Conservation (phyloP, 2,329 filamentous ascomycete genomes). For the Calonectria hawksworthii region DNA sequence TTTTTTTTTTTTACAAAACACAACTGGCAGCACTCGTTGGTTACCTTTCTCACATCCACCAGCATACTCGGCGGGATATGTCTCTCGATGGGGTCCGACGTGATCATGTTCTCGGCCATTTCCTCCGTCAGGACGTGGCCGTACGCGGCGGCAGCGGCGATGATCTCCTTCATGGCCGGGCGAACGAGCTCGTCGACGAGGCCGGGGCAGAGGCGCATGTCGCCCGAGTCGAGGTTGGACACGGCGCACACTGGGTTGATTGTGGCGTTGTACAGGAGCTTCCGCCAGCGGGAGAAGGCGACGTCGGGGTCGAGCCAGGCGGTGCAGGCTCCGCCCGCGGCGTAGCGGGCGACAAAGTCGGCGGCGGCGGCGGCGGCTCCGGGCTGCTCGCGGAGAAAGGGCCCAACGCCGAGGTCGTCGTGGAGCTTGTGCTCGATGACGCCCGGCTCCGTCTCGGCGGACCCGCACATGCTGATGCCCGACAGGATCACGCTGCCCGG, state of each 20-base stretch:
- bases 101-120: constrained; percentile 39
- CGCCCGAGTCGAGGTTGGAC: constrained; percentile 38
- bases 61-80: constrained; percentile 44
- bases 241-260: constrained; percentile 43
- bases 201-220: constrained; percentile 43
- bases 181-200: constrained; percentile 40
- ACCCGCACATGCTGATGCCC: constrained; percentile 44
- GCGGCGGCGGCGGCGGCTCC: constrained; percentile 35
- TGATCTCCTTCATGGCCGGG: constrained; percentile 43
- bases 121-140: constrained; percentile 40
- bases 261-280: constrained; percentile 43
- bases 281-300: constrained; percentile 42
- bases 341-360: constrained; percentile 41
- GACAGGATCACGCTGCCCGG: constrained; percentile 40
- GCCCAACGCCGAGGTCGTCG: constrained; percentile 40
- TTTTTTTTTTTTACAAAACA: too few species aligned
- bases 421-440: constrained; percentile 39
- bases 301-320: constrained; percentile 39
- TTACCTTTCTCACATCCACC: constrained; percentile 40
- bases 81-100: constrained; percentile 40
- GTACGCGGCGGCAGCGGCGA: constrained; percentile 38
- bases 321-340: constrained; percentile 35
- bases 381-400: constrained; percentile 32
- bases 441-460: constrained; percentile 40
- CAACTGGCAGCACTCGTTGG: too few species aligned